Base-by-base conservation (phyloP, 2,329 filamentous ascomycete genomes). In the Grosmannia clavigera region DNA sequence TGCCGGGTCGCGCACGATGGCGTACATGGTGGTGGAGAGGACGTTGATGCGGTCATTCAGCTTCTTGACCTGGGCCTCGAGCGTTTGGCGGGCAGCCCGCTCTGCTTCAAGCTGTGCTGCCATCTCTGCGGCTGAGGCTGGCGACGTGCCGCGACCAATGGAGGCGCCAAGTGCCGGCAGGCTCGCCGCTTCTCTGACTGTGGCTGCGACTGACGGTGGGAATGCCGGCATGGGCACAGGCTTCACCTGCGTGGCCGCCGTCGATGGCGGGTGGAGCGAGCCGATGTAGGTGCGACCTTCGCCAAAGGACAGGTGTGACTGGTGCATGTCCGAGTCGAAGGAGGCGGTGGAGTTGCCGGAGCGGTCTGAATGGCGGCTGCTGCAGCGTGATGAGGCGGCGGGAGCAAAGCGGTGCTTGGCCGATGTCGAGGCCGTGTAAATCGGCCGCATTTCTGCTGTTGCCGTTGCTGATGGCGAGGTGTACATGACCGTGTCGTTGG, bases 11-110 rank as follows among this genome's bases (percentile, higher is more conserved):
- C 71, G 63, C 61, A 70, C 63, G 70, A 73, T 67, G 65, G 71
- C 67, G 62, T 69, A 70, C 68, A 75, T 75, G 58, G 72, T 72
- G 6, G 69, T 72, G 2, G 75, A 76, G 55, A 81, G 65, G 11
- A 76, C 68, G 64, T 78, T 76, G 55, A 84, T 64, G 52, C 77
- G 76, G 40, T 78, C 76, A 27, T 74, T 75, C 6, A 86, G 72
- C 51, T 74, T 77, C 60, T 74, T 78, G 38, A 86, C 80, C 61
- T 84, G 76, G 1, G 73, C 71, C 67, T 85, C 83, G 5, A 86
- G 75, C 4, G 76, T 73, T 60, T 78, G 73, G 5, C 83, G 76
- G 5, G 80, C 79, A 0, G 75, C 75, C 31, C 82, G 80, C 67
- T 86, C 83, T 1, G 75, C 74, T 60, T 83, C 75, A 31, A 86